A percentile compares a stretch with the other conserved stretches of the same genome.
These are phyloP conservation scores for Solanum medicagineum DNA, from an alignment of 257 asterid species.

Conservation along the genomic window DNA sequence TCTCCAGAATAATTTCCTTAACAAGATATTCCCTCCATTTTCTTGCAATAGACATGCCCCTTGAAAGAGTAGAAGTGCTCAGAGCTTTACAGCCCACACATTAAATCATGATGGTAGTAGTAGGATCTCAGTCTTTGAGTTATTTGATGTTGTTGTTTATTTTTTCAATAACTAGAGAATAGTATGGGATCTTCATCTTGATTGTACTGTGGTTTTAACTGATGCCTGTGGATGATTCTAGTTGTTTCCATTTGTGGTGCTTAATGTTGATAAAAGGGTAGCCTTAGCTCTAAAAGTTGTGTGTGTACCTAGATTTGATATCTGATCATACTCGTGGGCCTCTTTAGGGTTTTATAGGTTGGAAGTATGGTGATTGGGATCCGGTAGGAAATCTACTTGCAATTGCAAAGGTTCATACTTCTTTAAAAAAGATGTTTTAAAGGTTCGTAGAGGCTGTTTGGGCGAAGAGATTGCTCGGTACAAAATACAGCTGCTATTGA, in stretches of 20 bases:
- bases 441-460: background rate
- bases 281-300: background rate
- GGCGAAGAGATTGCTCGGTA: background rate
- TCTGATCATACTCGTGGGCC: background rate
- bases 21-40: background rate
- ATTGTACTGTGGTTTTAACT: background rate
- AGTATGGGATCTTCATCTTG: background rate
- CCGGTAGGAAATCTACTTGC: background rate
- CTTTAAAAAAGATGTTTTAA: background rate
- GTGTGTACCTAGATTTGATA: background rate
- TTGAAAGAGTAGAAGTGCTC: background rate
- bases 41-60: background rate
- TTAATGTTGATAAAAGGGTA: background rate
- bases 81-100: background rate
- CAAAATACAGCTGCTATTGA: background rate
- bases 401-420: background rate
- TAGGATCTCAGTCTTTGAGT: background rate
- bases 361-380: background rate
- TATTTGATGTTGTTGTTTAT: background rate
- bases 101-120: background rate
- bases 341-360: background rate
- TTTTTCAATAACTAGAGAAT: background rate
- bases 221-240: background rate
- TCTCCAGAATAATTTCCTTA: background rate
- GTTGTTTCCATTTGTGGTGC: background rate